Conservation (phyloP, 2,329 filamentous ascomycete species). For the Fusarium hainanense region DNA sequence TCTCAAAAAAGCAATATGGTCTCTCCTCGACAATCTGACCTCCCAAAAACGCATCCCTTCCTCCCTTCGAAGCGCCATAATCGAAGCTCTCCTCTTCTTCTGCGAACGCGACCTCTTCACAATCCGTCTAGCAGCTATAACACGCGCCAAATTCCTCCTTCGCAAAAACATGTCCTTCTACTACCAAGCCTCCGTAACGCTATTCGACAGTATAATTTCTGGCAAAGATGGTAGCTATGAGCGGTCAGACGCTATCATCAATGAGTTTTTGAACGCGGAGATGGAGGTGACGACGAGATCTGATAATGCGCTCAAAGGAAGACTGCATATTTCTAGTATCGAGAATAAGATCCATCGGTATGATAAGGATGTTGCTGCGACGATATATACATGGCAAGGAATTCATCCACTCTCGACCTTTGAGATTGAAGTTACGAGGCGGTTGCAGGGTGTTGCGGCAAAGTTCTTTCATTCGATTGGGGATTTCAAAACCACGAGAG, state of each 20-base stretch:
- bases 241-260: conserved; percentile 43
- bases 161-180: conserved; percentile 49
- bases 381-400: conserved; percentile 49
- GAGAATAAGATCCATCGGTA: conserved; percentile 51
- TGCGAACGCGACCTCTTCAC: conserved; percentile 47
- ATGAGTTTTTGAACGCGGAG: conserved; percentile 39
- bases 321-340: conserved; percentile 50
- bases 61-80: conserved; percentile 29
- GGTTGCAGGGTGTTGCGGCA: conserved; percentile 49
- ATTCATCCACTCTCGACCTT: conserved; percentile 46
- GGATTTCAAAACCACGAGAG: conserved; percentile 46
- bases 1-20: conserved; percentile 45
- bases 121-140: conserved; percentile 41
- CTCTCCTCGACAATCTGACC: conserved; percentile 37
- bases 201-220: conserved; percentile 49
- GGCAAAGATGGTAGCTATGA: conserved; percentile 45
- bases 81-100: conserved; percentile 49
- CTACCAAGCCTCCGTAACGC: conserved; percentile 46
- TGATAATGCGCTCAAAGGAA: conserved; percentile 48
- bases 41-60: conserved; percentile 25
- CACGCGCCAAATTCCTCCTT: conserved; percentile 41
- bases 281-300: conserved; percentile 32
- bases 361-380: conserved; percentile 45
- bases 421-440: conserved; percentile 50
- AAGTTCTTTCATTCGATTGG: conserved; percentile 51